These are phyloP conservation scores for Elsinoe perseae DNA, from an alignment of 2,329 filamentous ascomycete genomes.

Conservation along the genomic window DNA sequence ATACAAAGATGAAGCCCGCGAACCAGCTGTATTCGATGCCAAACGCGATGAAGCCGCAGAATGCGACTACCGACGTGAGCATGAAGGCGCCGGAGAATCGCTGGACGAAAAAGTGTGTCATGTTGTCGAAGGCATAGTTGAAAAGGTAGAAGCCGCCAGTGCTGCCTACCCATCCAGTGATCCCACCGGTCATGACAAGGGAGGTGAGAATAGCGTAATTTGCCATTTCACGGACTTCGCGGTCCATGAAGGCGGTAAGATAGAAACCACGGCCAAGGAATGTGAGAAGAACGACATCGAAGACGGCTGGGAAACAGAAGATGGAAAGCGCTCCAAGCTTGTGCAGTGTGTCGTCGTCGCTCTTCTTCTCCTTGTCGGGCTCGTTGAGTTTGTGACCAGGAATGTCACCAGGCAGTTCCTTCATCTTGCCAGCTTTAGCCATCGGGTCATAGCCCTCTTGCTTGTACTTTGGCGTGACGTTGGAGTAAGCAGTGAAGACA, in stretches of 20 bases:
- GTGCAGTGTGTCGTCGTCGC: constrained; percentile 10
- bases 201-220: constrained; percentile 19
- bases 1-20: constrained; percentile 49
- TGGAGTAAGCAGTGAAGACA: constrained; percentile 20
- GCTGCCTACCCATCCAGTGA: constrained; percentile 57
- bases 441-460: constrained; percentile 16
- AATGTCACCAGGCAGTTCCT: constrained; percentile 16
- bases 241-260: constrained; percentile 50
- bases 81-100: constrained; percentile 18
- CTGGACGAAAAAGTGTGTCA: constrained; percentile 20
- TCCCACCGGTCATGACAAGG: constrained; percentile 51
- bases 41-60: constrained; percentile 20
- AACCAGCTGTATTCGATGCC: constrained; percentile 17
- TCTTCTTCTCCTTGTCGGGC: constrained; percentile 15
- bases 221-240: constrained; percentile 15
- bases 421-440: constrained; percentile 17
- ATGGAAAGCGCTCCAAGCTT: constrained; percentile 31
- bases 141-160: constrained; percentile 52
- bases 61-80: constrained; percentile 17
- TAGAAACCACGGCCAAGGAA: constrained; percentile 55
- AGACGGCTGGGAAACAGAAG: constrained; percentile 54
- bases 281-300: constrained; percentile 54
- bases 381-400: constrained; percentile 18
- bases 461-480: constrained; percentile 24
- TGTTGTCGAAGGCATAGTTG: constrained; percentile 23